phyloP scores from a whole-genome alignment of 306 rosid genomes.

The Prunus mume region DNA sequence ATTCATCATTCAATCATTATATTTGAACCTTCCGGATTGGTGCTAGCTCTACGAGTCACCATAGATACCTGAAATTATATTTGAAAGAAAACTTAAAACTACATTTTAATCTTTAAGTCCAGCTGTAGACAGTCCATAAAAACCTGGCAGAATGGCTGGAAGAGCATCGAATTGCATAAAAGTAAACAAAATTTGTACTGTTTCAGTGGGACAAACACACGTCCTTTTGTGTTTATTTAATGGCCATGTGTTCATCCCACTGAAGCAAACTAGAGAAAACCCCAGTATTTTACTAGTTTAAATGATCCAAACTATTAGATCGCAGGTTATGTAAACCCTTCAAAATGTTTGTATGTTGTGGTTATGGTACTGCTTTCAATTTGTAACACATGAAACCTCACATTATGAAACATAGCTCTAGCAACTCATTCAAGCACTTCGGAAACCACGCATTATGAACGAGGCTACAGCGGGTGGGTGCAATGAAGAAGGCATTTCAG shows the following conservation, averaged over 20 bases:
- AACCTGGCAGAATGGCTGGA: no score
- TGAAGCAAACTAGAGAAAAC: not conserved
- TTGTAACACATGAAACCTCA: not conserved
- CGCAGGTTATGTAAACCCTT: not conserved
- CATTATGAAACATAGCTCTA: not conserved
- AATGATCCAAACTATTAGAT: not conserved
- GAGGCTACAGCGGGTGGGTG: not conserved
- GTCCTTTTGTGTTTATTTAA: no score
- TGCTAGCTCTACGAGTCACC: not conserved
- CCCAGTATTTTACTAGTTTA: not conserved
- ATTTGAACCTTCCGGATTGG: not conserved
- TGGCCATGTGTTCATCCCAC: not conserved
- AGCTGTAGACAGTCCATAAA: not conserved
- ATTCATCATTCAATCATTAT: not conserved
- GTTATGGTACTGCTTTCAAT: not conserved
- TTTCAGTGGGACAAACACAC: not conserved
- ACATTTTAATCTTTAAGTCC: not conserved
- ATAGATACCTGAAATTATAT: slow-evolving; percentile 16
- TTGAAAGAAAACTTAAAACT: not conserved
- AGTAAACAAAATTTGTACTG: not conserved
- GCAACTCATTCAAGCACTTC: not conserved
- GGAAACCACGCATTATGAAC: not conserved
- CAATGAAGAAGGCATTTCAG: not conserved
- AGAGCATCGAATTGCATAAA: not conserved
- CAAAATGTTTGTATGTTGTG: not conserved